A percentile compares a stretch with the other conserved stretches of the same genome.
Conservation (phyloP, 257 asterid species). For the Solanum medicagineum region DNA sequence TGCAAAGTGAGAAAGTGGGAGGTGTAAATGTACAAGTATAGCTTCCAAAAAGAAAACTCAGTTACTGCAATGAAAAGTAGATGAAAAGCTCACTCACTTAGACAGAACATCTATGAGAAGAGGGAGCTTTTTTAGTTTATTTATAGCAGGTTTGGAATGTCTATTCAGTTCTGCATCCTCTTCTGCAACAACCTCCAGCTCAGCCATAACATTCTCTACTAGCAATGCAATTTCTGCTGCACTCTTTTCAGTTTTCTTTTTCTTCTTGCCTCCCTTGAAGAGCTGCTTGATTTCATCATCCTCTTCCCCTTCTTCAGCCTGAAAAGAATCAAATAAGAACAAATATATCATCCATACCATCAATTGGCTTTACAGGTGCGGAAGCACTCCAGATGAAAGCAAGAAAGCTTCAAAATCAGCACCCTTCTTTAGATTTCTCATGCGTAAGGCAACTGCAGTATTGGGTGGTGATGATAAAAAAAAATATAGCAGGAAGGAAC, state of each 20-base stretch:
- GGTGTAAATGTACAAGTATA: not conserved
- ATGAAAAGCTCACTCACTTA: slow-evolving; percentile 35
- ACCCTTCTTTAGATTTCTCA: not conserved
- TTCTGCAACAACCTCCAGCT: slow-evolving; percentile 90
- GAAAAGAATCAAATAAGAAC: not conserved
- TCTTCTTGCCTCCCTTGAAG: slow-evolving; percentile 71
- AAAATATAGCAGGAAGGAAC: not conserved
- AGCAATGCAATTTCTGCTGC: slow-evolving; percentile 81
- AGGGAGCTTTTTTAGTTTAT: slow-evolving; percentile 75
- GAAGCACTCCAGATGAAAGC: not conserved
- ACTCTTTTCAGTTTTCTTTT: slow-evolving; percentile 79
- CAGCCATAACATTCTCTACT: slow-evolving; percentile 91
- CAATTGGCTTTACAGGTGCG: not conserved
- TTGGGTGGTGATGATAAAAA: not conserved
- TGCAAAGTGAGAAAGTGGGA: slow-evolving; percentile 14
- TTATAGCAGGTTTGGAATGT: slow-evolving; percentile 70
- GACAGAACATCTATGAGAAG: slow-evolving; percentile 84
- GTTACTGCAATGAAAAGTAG: not conserved
- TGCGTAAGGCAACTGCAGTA: not conserved
- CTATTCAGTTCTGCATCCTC: slow-evolving; percentile 57
- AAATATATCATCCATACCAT: not conserved
- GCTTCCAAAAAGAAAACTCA: not conserved
- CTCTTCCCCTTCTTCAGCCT: slow-evolving; percentile 95
- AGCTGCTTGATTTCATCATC: slow-evolving; percentile 74
- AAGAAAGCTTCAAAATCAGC: not conserved